Evolutionary conservation across 192 early-diverging fungal species (phyloP).

Genomic region (Gigaspora rosea): DNA sequence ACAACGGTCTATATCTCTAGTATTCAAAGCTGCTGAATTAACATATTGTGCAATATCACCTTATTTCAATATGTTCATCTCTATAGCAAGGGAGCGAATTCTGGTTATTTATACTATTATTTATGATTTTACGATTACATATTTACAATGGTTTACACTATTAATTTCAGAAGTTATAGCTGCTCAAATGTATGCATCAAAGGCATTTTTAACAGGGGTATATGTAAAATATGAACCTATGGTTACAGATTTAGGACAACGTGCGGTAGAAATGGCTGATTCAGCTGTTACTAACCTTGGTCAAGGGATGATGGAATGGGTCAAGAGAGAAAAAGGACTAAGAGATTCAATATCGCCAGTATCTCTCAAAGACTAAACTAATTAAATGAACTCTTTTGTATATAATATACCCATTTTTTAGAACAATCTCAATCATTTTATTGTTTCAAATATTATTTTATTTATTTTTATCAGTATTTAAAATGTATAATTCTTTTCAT

Average conservation of each 20-base stretch:
- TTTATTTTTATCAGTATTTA: too few species aligned
- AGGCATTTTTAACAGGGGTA: neutral
- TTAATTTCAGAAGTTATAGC: too few species aligned
- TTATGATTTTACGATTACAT: too few species aligned
- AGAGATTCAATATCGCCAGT: neutral
- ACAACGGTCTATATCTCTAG: too few species aligned
- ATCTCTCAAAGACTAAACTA: too few species aligned
- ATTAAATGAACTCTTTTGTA: too few species aligned
- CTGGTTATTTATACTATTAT: neutral
- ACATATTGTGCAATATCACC: neutral
- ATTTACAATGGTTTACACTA: too few species aligned
- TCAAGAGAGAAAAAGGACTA: constrained; percentile 21
- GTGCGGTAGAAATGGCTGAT: neutral
- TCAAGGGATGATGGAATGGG: constrained; percentile 27
- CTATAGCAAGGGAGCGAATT: neutral
- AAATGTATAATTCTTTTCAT: too few species aligned
- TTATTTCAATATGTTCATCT: neutral
- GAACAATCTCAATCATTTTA: too few species aligned
- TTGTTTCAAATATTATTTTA: too few species aligned
- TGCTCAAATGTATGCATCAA: neutral
- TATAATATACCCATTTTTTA: too few species aligned
- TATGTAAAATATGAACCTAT: constrained; percentile 7
- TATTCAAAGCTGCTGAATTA: neutral
- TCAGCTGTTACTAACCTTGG: constrained; percentile 9
- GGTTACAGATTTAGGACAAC: neutral